Evolutionary conservation across 768 basidiomycete species (phyloP), one percentile per base, ranked within the genome.

Genomic region (Calocera cornea): DNA sequence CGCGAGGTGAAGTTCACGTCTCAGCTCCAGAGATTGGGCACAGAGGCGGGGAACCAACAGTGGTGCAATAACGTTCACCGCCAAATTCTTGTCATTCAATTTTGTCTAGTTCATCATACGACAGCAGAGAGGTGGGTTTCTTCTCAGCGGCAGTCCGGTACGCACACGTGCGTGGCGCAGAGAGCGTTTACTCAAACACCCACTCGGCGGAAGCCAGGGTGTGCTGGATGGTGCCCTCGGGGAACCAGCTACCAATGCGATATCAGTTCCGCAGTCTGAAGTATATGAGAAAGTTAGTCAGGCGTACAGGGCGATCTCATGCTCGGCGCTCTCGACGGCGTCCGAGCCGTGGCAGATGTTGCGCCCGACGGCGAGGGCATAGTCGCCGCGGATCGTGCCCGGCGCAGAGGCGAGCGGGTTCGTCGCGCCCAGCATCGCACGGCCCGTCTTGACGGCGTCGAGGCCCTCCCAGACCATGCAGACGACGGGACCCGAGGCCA

Each of bases 381-480:
- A 97, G 81, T 97, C 94, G 68, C 93, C 95, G 78, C 95, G 92
- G 82, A 97, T 97, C 70, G 94, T 90, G 69, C 92, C 95, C 71
- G 90, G 84, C 70, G 85, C 80, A 70, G 95, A 97, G 41, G 83
- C 83, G 70, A 97, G 86, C 69, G 97, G 97, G 87, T 99, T 97
- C 75, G 95, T 97, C 54, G 93, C 86, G 75, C 95, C 95, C 71
- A 95, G 87, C 91, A 97, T 95, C 77, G 78, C 83, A 80, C 95
- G 92, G 72, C 94, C 95, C 68, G 93, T 95, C 86, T 92, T 92
- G 79, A 92, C 90, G 64, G 90, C 90, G 72, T 92, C 89, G 69
- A 92, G 84, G 68, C 97, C 97, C 81, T 97, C 85, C 86, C 94
- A 95, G 72, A 90, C 94, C 86, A 92, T 95, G 73, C 84, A 90